Base-by-base conservation (phyloP, 306 rosid genomes). In the Sphenostylis stenocarpa region DNA sequence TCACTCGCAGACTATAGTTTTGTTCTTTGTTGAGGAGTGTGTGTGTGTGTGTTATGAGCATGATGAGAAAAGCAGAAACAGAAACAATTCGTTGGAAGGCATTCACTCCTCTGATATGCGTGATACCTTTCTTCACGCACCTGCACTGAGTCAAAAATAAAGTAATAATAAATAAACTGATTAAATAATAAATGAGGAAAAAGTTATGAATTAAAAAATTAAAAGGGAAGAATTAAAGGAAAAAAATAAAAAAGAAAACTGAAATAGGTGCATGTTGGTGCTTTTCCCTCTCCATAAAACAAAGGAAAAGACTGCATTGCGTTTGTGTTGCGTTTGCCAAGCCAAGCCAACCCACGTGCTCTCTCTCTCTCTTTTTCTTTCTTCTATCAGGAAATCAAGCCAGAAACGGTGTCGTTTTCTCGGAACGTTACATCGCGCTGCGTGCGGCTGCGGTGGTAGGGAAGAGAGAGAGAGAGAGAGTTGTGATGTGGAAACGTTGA, bases 401-500 rank as follows among this genome's bases (percentile, higher is more conserved):
- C 28, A 26, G 13, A 73, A 83, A 73, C 96, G 65, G 38, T 17
- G 63, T 61, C 85, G 80, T 73, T 83, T 78, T 60, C 56, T 38
- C 8, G 53, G 44, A n/a, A 12, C 33, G 7, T 15, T 66, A 8
- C 67, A 31, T 60, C 76, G 19, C 65, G 70, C 73, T 72, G 73
- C 28, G 31, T 20, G 63, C 23, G 28, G 58, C 7, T 12, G 33
- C 44, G 67, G 67, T 58, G 21, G 5, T 20, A 53, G 43, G 43
- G 43, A 38, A 47, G 88, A 67, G 52, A 43, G 33, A 56, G 70
- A 56, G 70, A 33, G 44, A 55, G 48, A 73, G 14, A 12, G 74
- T 77, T 68, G 75, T 73, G 84, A 82, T 49, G 84, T 17, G 65
- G 83, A 67, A 77, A 76, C 56, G 38, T 80, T 80, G 84, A 85